A percentile compares a stretch with the other conserved stretches of the same genome.
Evolutionary conservation across 2,329 filamentous ascomycete species (phyloP).

Genomic region (Ophiocordyceps robertsii): DNA sequence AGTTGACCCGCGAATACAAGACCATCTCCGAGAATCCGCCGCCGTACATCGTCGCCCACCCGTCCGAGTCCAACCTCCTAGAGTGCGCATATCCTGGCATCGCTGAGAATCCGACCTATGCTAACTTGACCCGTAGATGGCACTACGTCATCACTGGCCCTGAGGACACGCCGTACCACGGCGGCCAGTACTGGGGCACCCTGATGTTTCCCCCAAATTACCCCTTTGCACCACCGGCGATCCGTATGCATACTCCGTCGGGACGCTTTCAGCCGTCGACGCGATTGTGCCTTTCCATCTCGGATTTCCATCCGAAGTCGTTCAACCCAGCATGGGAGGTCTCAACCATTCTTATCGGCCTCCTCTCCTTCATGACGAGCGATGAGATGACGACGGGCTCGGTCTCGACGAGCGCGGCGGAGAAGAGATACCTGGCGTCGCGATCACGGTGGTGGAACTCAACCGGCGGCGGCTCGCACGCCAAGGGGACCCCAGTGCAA

Average conservation of each 20-base stretch:
- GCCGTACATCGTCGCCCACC: conserved; percentile 79
- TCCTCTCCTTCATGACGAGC: conserved; percentile 95
- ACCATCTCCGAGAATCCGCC: conserved; percentile 60
- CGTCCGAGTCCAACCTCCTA: conserved; percentile 81
- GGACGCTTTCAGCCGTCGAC: conserved; percentile 91
- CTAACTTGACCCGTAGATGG: conserved; percentile 42
- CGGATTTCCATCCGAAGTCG: conserved; percentile 92
- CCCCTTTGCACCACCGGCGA: conserved; percentile 90
- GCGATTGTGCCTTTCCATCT: conserved; percentile 86
- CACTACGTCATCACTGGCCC: conserved; percentile 94
- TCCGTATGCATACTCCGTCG: conserved; percentile 96
- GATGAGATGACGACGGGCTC: conserved; percentile 98
- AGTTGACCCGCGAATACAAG: conserved; percentile 52
- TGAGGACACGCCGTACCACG: conserved; percentile 83
- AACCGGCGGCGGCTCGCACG: conserved; percentile 70
- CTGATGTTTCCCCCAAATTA: conserved; percentile 93
- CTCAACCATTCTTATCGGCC: conserved; percentile 84
- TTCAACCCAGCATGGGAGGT: conserved; percentile 99
- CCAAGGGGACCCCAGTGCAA: conserved; percentile 34
- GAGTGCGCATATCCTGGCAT: conserved; percentile 41
- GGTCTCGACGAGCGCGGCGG: conserved; percentile 60
- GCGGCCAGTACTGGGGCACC: conserved; percentile 96
- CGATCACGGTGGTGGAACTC: conserved; percentile 93
- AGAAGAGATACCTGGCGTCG: conserved; percentile 65
- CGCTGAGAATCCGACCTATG: not conserved